phyloP scores from a whole-genome alignment of 176 grass and related monocot species.

The Oryza glaberrima region DNA sequence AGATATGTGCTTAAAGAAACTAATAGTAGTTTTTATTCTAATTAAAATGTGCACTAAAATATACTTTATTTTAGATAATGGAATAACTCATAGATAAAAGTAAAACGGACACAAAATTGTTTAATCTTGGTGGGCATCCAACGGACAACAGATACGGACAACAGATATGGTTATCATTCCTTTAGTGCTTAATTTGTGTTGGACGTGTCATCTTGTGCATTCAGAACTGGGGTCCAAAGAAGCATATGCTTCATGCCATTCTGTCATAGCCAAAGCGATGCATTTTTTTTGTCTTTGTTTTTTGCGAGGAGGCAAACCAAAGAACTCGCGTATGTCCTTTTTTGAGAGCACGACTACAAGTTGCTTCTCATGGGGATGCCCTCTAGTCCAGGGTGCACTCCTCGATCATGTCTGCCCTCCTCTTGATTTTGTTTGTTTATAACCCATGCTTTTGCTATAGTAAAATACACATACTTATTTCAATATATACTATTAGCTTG shows the following conservation, averaged over 20 bases:
- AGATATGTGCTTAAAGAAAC: neutral
- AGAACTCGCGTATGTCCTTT: neutral
- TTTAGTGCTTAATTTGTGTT: conserved; percentile 17
- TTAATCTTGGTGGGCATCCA: conserved; percentile 28
- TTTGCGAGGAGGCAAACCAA: neutral
- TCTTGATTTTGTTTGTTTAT: neutral
- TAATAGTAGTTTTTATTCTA: conserved; percentile 20
- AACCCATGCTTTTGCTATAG: no score
- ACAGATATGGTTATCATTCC: conserved; percentile 27
- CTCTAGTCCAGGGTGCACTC: no score
- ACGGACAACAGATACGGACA: conserved; percentile 33
- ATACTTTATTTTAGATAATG: neutral
- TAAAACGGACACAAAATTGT: neutral
- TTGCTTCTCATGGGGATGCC: neutral
- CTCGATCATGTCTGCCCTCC: neutral
- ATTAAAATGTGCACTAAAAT: conserved; percentile 3
- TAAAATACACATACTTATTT: no score
- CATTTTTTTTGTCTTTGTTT: neutral
- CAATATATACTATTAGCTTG: no score
- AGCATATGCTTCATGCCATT: conserved; percentile 29
- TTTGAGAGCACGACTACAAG: neutral
- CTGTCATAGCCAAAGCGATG: neutral
- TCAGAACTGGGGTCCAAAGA: neutral
- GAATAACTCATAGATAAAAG: neutral
- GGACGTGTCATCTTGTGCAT: conserved; percentile 19